Evolutionary conservation across 306 rosid species (phyloP), one percentile per base, ranked within the genome.

Genomic region (Prosopis cineraria): DNA sequence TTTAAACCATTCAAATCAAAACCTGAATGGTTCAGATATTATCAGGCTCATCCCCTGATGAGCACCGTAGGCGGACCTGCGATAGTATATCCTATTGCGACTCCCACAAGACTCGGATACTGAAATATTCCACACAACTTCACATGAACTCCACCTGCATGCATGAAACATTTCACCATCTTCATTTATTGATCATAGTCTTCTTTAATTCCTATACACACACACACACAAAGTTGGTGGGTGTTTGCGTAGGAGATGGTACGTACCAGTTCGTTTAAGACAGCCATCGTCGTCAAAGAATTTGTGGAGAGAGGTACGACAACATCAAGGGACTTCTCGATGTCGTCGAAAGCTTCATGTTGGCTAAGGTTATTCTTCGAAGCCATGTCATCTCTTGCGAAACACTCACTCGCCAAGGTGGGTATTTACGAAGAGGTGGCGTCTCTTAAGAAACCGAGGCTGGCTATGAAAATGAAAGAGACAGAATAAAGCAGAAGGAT

Each of bases 51-150:
- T n/a, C n/a, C n/a, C n/a, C n/a, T n/a, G n/a, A n/a, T n/a, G n/a
- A n/a, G n/a, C n/a, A n/a, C n/a, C n/a, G n/a, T n/a, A n/a, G n/a
- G n/a, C n/a, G n/a, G n/a, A n/a, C n/a, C n/a, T n/a, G n/a, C n/a
- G n/a, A n/a, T 82, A 8, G 93, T 89, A 55, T 87, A 89, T 62
- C 93, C 90, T 34, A 89, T 71, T 2, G 81, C 80, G 19, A 84
- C 62, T 19, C 88, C 90, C 3, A 81, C 70, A 31, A 89, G 79
- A 77, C 79, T 83, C 3, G 71, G 0, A 75, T 85, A 83, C 41
- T 83, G 89, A 72, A 74, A 41, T 50, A 83, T 7, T 41, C 89
- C 93, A 67, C 93, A 89, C 5, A 79, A 22, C 0, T 13, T 24
- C 19, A 39, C 69, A 40, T 81, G 72, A 17, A 30, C n/a, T 41